Base-by-base conservation (phyloP, 345 rosid species). In the Bruguiera parviflora region DNA sequence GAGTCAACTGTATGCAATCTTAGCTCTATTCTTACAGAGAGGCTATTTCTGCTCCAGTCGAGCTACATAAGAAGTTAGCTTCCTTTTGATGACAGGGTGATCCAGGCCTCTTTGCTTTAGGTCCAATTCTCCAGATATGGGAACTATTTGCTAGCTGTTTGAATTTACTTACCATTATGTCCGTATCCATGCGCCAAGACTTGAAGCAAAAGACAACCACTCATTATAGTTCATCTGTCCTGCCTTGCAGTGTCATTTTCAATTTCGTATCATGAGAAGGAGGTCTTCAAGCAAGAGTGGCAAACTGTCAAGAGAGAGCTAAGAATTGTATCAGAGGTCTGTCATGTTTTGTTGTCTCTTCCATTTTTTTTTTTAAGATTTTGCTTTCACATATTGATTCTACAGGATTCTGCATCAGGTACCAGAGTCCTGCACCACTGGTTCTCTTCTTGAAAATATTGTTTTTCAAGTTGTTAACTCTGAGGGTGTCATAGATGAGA, bases 281-380 rank as follows among this genome's bases (percentile, higher is more conserved):
- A 64, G 37, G 43, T 81, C 58, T 84, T 82, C 82, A 75, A 56
- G 75, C 74, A 73, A 71, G 82, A 72, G 65, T 83, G 78, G 71
- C 72, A 61, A 46, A 76, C 71, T 27, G 86, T 66, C 67, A 71
- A 67, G 66, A 75, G 90, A 82, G 84, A 82, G 78, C 82, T 86
- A 58, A 76, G 69, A 69, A 58, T 83, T 24, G 55, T 73, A 59
- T 76, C 80, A 58, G 35, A 47, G 74, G 96, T 89, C 58, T 63
- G 79, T 77, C 18, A 43, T 46, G 13, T 72, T 25, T 65, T 32
- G 57, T 64, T 67, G 11, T 58, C 2, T 49, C 20, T 11, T 57
- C 10, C 1, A 8, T 39, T 49, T 32, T 31, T 35, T 15, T 31
- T 46, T 19, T 71, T 10, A 47, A 13, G 19, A 43, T 13, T 64